phyloP scores from a whole-genome alignment of 805 yeast genomes.

The Clavispora fructus region DNA sequence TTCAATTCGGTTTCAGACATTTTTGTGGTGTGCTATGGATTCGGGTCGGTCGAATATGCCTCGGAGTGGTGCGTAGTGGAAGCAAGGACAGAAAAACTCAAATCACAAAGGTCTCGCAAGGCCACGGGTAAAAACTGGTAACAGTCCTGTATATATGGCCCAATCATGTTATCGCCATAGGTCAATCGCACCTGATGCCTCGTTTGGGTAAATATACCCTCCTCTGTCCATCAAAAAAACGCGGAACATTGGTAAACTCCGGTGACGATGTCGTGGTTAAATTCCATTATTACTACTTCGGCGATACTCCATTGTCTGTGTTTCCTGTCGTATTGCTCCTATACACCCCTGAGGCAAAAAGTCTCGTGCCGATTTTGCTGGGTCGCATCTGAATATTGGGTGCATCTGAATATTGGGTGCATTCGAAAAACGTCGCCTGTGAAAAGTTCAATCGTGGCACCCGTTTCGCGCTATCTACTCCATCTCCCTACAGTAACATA shows the following conservation, averaged over 20 bases:
- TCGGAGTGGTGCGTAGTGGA: not conserved
- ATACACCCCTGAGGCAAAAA: not conserved
- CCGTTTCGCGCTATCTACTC: not conserved
- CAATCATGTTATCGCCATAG: slow-evolving; percentile 10
- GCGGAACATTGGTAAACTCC: no score
- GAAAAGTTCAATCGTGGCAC: not conserved
- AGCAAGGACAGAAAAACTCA: not conserved
- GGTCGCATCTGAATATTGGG: no score
- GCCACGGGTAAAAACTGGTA: not conserved
- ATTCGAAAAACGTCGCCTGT: no score
- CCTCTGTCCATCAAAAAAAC: not conserved
- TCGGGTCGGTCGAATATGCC: not conserved
- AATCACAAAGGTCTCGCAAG: not conserved
- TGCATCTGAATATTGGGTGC: no score
- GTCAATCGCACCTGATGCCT: slow-evolving; percentile 4
- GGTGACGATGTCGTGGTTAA: no score
- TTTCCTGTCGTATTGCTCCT: not conserved
- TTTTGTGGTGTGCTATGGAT: not conserved
- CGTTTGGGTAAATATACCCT: slow-evolving; percentile 2
- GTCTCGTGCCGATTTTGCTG: no score
- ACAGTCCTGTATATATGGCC: slow-evolving; percentile 9
- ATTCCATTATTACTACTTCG: no score
- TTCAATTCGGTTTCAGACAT: slow-evolving; percentile 25
- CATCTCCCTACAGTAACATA: not conserved
- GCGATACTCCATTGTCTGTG: no score